Percentiles rank a stretch among this genome's conserved stretches.
phyloP scores from a whole-genome alignment of 2,329 filamentous ascomycete species.

The Neopestalotiopsis sp. region DNA sequence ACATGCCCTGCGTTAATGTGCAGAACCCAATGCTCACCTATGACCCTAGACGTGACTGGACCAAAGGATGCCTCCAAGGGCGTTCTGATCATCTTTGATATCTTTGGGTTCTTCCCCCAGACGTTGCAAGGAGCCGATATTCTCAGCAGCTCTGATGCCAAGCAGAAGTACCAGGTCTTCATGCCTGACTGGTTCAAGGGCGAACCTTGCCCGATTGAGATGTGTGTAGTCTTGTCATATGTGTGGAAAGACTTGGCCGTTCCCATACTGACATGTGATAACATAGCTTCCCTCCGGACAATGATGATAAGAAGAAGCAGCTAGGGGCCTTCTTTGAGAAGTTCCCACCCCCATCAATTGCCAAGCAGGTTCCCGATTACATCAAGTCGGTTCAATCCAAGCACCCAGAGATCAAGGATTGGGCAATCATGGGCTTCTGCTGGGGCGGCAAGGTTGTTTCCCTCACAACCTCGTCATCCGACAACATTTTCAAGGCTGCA shows the following conservation, averaged over 20 bases:
- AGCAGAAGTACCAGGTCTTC: constrained; percentile 80
- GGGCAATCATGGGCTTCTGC: constrained; percentile 70
- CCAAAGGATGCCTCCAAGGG: constrained; percentile 58
- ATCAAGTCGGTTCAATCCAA: constrained; percentile 57
- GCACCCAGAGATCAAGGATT: constrained; percentile 61
- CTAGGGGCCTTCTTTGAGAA: constrained; percentile 64
- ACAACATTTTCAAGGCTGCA: constrained; percentile 61
- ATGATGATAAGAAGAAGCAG: constrained; percentile 65
- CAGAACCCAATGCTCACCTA: not conserved
- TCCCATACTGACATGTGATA: not conserved
- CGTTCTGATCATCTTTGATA: constrained; percentile 68
- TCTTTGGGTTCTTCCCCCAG: constrained; percentile 76
- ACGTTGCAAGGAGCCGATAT: constrained; percentile 75
- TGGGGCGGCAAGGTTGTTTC: constrained; percentile 74
- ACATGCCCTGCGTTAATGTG: not conserved
- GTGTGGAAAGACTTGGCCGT: not conserved
- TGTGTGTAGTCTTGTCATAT: constrained; percentile 38
- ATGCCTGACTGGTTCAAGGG: constrained; percentile 93
- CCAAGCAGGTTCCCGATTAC: constrained; percentile 58
- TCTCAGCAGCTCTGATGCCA: constrained; percentile 59
- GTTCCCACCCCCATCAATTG: constrained; percentile 53
- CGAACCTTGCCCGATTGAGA: constrained; percentile 62
- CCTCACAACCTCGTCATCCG: constrained; percentile 53
- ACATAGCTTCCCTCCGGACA: constrained; percentile 66
- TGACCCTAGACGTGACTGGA: constrained; percentile 50